Base-by-base conservation (phyloP, 1,284 basidiomycete species). In the Pascua guehoae region DNA sequence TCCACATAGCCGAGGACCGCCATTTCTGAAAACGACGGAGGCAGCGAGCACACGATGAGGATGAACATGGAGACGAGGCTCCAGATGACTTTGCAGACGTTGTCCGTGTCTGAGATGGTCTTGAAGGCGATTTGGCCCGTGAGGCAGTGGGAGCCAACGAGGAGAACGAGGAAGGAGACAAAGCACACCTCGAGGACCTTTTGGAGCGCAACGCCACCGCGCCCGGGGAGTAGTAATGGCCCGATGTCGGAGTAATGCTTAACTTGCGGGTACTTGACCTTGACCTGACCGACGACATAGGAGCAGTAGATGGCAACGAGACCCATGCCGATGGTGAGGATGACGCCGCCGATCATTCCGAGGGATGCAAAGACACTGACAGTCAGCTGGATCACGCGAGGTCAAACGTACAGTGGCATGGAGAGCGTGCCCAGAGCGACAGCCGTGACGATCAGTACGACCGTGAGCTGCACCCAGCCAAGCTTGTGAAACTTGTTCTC, bases 1-100 rank as follows among this genome's bases (percentile, higher is more conserved):
- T 71, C 74, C 36, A 71, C 53, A 69, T 71, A 76, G 18, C 65
- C 66, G 32, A 76, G 62, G 8, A 66, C 58, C 4, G 68, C 67
- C 47, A 76, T 66, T 46, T 70, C 60, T 8, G 60, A 48, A 41
- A 58, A 56, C 48, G 56, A 56, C 18, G 57, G 60, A 17, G 57
- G 60, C 7, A 62, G 41, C 0, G 60, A 49, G 12, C 57, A 58
- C 16, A 61, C 1, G 56, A 62, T 56, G 24, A 58, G 54, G 10
- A 62, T 49, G 14, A 62, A 24, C 49, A 56, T 56, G 17, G 60
- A 56, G 5, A 62, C 49, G n/a, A 56, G 47, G 14, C 54, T 50
- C 57, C 57, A 62, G 11, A 58, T 47, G 18, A 58, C 12, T 1
- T 36, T 38, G 57, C 60, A 62, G 16, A 58, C 10, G 14, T n/a